These are phyloP conservation scores for Metschnikowia lochheadii DNA, from an alignment of 805 yeast genomes.

Conservation along the genomic window DNA sequence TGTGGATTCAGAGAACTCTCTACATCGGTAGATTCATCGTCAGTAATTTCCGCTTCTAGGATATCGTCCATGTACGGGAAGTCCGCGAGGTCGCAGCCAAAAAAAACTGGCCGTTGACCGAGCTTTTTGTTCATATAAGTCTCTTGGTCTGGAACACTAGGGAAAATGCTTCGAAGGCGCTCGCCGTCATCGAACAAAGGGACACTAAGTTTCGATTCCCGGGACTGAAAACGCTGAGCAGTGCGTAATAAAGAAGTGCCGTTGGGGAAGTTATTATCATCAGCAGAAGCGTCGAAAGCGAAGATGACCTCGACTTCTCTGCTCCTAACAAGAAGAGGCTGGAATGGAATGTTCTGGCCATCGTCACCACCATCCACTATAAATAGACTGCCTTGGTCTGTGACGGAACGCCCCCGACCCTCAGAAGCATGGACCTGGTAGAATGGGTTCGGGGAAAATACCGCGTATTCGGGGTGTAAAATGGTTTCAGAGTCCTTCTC, in stretches of 20 bases:
- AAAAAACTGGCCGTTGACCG: conserved; percentile 30
- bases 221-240: conserved; percentile 29
- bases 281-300: conserved; percentile 48
- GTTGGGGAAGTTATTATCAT: conserved; percentile 51
- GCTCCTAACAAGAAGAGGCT: conserved; percentile 35
- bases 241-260: conserved; percentile 49
- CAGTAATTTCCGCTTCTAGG: too few species aligned
- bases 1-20: not conserved
- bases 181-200: conserved; percentile 6
- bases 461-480: conserved; percentile 56
- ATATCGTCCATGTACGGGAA: conserved; percentile 19
- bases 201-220: conserved; percentile 4
- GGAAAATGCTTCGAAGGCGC: conserved; percentile 21
- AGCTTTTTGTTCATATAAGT: conserved; percentile 19
- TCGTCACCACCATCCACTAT: conserved; percentile 49
- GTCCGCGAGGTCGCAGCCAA: conserved; percentile 41
- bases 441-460: conserved; percentile 62
- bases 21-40: not conserved
- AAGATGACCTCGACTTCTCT: conserved; percentile 38
- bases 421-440: conserved; percentile 15
- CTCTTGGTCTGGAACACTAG: conserved; percentile 31
- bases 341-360: conserved; percentile 46
- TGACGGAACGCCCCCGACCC: conserved; percentile 16
- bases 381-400: conserved; percentile 22
- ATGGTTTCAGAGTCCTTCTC: conserved; percentile 22